A percentile compares a stretch with the other conserved stretches of the same genome.
Evolutionary conservation across 2,329 filamentous ascomycete genomes (phyloP).

Genomic region (Lachnellula occidentalis): DNA sequence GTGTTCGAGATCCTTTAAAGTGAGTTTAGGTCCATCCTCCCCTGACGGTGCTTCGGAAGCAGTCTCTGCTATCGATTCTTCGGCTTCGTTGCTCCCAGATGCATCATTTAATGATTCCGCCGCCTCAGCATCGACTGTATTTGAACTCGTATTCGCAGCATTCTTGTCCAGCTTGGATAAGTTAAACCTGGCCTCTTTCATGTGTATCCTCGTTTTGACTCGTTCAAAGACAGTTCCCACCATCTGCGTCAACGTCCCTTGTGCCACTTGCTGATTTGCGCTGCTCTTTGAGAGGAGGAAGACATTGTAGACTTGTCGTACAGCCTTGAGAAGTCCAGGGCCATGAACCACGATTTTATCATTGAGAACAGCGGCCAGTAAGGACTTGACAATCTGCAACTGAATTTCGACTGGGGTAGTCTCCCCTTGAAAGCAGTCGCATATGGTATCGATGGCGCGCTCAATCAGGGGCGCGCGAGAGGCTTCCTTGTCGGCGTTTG

Average conservation of each 20-base stretch:
- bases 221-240: slow-evolving; percentile 96
- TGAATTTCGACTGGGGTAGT: slow-evolving; percentile 88
- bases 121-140: slow-evolving; percentile 25
- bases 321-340: slow-evolving; percentile 89
- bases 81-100: slow-evolving; percentile 19
- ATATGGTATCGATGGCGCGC: slow-evolving; percentile 97
- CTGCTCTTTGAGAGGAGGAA: slow-evolving; percentile 92
- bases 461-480: slow-evolving; percentile 76
- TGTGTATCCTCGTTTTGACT: slow-evolving; percentile 77
- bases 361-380: slow-evolving; percentile 90
- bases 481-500: slow-evolving; percentile 34
- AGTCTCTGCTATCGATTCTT: slow-evolving; percentile 23
- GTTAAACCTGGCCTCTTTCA: slow-evolving; percentile 74
- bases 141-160: slow-evolving; percentile 27
- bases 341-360: slow-evolving; percentile 99
- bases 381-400: slow-evolving; percentile 95
- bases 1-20: slow-evolving; percentile 61
- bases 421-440: slow-evolving; percentile 97
- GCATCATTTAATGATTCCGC: slow-evolving; percentile 25
- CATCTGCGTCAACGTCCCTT: slow-evolving; percentile 97
- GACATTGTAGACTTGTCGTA: slow-evolving; percentile 98
- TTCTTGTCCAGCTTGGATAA: slow-evolving; percentile 28
- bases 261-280: slow-evolving; percentile 93
- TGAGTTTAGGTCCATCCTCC: slow-evolving; percentile 49
- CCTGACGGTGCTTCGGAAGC: slow-evolving; percentile 21